A percentile compares a stretch with the other conserved stretches of the same genome.
Conservation (phyloP, 768 basidiomycete genomes). For the Xerocomellus dryophilus region DNA sequence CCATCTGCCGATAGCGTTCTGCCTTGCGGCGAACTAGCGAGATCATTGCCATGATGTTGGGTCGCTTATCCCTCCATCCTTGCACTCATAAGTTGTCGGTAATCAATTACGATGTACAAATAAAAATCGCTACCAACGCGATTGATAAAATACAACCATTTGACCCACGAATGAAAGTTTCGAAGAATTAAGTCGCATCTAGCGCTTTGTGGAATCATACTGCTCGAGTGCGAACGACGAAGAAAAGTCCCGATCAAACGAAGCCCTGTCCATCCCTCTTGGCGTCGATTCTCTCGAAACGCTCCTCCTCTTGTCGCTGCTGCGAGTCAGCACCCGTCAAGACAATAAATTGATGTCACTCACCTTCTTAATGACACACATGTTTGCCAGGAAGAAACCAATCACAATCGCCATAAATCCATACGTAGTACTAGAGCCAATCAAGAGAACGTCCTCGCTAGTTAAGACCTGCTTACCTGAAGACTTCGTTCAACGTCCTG, state of each 20-base stretch:
- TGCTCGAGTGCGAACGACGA: background rate
- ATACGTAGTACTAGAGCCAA: conserved; percentile 53
- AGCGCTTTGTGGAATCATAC: background rate
- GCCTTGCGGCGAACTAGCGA: too few relatives aligned
- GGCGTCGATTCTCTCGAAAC: conserved; percentile 85
- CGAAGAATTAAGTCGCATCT: background rate
- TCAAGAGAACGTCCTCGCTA: background rate
- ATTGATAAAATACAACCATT: background rate
- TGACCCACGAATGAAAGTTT: background rate
- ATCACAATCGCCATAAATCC: conserved; percentile 82
- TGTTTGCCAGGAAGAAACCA: conserved; percentile 70
- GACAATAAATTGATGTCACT: background rate
- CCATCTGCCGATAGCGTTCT: too few relatives aligned
- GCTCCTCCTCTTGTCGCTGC: conserved; percentile 75
- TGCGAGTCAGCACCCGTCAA: conserved; percentile 6
- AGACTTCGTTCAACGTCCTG: conserved; percentile 71
- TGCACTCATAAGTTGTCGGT: too few relatives aligned
- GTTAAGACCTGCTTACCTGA: conserved; percentile 55
- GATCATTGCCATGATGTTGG: background rate
- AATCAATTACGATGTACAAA: background rate
- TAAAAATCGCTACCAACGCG: background rate
- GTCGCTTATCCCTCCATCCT: background rate
- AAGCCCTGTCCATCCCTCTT: conserved; percentile 88
- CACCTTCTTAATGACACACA: conserved; percentile 84
- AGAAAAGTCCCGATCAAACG: conserved; percentile 46